Base-by-base conservation (phyloP, 2,329 filamentous ascomycete species). In the Arachnomyces sp. region DNA sequence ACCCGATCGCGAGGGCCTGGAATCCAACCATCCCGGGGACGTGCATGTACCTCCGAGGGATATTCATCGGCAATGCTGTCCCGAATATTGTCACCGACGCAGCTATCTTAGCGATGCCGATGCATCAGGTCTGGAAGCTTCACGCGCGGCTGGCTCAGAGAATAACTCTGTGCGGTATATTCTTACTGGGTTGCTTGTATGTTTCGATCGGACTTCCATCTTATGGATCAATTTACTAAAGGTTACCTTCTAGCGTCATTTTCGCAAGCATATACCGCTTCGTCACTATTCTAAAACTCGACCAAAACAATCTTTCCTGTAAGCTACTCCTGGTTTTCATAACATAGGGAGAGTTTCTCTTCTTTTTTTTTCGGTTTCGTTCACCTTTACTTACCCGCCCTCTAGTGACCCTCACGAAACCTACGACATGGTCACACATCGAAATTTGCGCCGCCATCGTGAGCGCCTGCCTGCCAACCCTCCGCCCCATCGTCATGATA, bases 1-100 rank as follows among this genome's bases (percentile, higher is more conserved):
- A 64, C 0, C 72, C 72, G 0, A 63, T 74, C 5, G 50, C 64
- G 36, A 73, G 71, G 50, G 54, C 70, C 0, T 75, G 71, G 71
- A 61, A 72, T 15, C 62, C 63, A 0, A 49, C 60, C 0, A 39
- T 72, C 1, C 65, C 68, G 0, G 71, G 71, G 1, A 50, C 49
- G 3, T 76, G 72, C 47, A 69, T 74, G 47, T 59, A 72, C 50
- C 64, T 72, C 16, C 5, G 20, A 25, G 20, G 20, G 20, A 25
- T 42, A 20, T 76, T 73, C 61, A 68, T 73, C 25, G 63, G 66
- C 33, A 74, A 73, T 40, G 70, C 66, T 2, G 58, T 65, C 0
- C 64, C 68, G 17, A 58, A 57, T 30, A 45, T 57, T 9, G n/a
- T 50, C 5, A 54, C 45, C 2, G 52, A 59, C 35, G 36, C 57